A percentile compares a stretch with the other conserved stretches of the same genome.
Conservation (phyloP, 2,329 filamentous ascomycete species). For the Microdochium trichocladiopsis region DNA sequence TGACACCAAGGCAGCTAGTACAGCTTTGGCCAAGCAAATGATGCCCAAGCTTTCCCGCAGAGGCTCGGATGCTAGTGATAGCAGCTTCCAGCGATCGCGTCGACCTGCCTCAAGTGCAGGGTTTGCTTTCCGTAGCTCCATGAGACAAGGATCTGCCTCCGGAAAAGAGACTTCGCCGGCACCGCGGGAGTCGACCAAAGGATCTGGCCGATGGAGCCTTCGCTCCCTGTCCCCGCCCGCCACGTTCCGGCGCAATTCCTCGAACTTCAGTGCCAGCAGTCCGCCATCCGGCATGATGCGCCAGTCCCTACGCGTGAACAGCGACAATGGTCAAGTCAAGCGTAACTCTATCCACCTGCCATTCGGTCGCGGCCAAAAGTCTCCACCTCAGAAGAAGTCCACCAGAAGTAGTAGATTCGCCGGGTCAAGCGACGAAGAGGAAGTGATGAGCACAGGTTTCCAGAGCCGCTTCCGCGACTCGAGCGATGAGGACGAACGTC, state of each 20-base stretch:
- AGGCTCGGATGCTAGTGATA: conserved; percentile 63
- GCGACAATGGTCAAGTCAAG: conserved; percentile 26
- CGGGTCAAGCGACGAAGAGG: conserved; percentile 20
- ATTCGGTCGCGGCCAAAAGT: conserved; percentile 33
- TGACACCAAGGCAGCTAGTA: not conserved
- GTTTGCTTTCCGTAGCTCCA: conserved; percentile 63
- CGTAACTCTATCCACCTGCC: conserved; percentile 29
- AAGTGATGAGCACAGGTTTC: conserved; percentile 23
- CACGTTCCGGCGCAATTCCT: conserved; percentile 36
- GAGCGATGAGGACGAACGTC: conserved; percentile 48
- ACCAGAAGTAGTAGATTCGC: conserved; percentile 13
- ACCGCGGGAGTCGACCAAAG: conserved; percentile 26
- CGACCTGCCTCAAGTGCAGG: conserved; percentile 38
- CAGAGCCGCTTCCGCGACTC: conserved; percentile 54
- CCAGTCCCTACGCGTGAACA: conserved; percentile 33
- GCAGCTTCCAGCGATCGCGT: conserved; percentile 66
- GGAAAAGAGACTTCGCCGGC: conserved; percentile 12
- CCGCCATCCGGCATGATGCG: conserved; percentile 33
- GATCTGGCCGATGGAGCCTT: conserved; percentile 60
- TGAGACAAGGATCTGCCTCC: conserved; percentile 47
- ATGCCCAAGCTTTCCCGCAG: conserved; percentile 39
- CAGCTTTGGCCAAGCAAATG: conserved; percentile 4
- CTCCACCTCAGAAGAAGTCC: conserved; percentile 11
- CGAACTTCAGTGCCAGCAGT: conserved; percentile 30
- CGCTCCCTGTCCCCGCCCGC: conserved; percentile 64